Evolutionary conservation across 345 rosid genomes (phyloP).

Genomic region (Laguncularia racemosa): DNA sequence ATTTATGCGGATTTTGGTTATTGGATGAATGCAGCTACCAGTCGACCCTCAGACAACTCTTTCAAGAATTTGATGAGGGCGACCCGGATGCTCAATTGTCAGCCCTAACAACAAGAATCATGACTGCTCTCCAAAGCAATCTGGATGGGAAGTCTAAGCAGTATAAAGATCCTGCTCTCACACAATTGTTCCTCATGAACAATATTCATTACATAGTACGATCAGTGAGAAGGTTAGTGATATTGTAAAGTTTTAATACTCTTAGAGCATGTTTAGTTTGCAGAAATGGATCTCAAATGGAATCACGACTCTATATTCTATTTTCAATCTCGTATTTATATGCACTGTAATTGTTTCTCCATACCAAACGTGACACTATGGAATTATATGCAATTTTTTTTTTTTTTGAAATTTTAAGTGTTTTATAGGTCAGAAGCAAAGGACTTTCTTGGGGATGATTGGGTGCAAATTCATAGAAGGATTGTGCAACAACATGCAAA

Average conservation of each 20-base stretch:
- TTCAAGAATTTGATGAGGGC: slow-evolving; percentile 57
- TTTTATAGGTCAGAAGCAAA: slow-evolving; percentile 90
- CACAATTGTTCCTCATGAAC: slow-evolving; percentile 95
- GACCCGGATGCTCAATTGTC: slow-evolving; percentile 62
- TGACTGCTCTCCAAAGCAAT: slow-evolving; percentile 84
- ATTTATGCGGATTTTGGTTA: neutral
- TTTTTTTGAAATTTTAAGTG: neutral
- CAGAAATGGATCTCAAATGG: no score
- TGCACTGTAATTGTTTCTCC: no score
- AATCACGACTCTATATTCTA: no score
- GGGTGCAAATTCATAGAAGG: slow-evolving; percentile 97
- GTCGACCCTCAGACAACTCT: slow-evolving; percentile 73
- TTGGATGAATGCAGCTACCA: slow-evolving; percentile 52
- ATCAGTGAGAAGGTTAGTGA: slow-evolving; percentile 80
- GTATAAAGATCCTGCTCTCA: slow-evolving; percentile 84
- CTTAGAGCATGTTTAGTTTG: no score
- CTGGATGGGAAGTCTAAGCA: slow-evolving; percentile 95
- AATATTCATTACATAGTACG: slow-evolving; percentile 94
- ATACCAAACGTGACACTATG: no score
- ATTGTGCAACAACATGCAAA: slow-evolving; percentile 97
- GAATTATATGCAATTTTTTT: neutral
- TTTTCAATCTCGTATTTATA: no score
- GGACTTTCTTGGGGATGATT: slow-evolving; percentile 92
- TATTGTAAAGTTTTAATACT: slow-evolving; percentile 3
- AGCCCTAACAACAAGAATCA: slow-evolving; percentile 66